Base-by-base conservation (phyloP, 495 filamentous ascomycete species). In the Symbiotaphrina buchneri region DNA sequence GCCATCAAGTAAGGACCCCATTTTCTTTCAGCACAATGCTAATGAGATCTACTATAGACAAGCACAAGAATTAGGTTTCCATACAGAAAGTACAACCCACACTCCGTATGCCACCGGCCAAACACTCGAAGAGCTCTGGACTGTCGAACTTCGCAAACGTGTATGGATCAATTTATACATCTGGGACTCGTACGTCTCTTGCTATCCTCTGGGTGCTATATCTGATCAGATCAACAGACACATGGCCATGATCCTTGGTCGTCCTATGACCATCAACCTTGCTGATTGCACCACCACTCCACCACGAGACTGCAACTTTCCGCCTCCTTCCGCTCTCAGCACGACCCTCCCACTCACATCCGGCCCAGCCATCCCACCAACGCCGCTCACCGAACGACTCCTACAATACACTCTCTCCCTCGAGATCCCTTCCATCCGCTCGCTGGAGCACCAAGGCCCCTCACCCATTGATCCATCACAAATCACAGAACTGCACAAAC, bases 221-320 rank as follows among this genome's bases (percentile, higher is more conserved):
- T 25, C 8, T 13, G 7, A 25, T 8, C 21, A 38, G 34, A 18
- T 4, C 6, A 18, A 7, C 13, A 40, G 38, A 21, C 23, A 39
- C 15, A 40, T 40, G 38, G 34, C 38, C 18, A 33, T 40, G 34
- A 33, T 39, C n/a, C 38, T 40, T 16, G 38, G 38, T 25, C 22
- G 22, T 25, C 8, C 22, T 25, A 17, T 18, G 11, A 37, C 27
- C 20, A 38, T 39, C 13, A 15, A 39, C 26, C 18, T 26, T 13
- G 24, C 22, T 25, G 37, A 39, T 21, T 38, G 37, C 27, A 33
- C 36, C 22, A 10, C 30, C 23, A 37, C 31, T 17, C 27, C 28
- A 17, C 28, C 34, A 2, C 13, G 21, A 15, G 28, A 37, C 22
- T n/a, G n/a, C n/a, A n/a, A n/a, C n/a, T 8, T 13, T 7, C 22